phyloP scores from a whole-genome alignment of 2,329 filamentous ascomycete species.

The Huntiella savannae region DNA sequence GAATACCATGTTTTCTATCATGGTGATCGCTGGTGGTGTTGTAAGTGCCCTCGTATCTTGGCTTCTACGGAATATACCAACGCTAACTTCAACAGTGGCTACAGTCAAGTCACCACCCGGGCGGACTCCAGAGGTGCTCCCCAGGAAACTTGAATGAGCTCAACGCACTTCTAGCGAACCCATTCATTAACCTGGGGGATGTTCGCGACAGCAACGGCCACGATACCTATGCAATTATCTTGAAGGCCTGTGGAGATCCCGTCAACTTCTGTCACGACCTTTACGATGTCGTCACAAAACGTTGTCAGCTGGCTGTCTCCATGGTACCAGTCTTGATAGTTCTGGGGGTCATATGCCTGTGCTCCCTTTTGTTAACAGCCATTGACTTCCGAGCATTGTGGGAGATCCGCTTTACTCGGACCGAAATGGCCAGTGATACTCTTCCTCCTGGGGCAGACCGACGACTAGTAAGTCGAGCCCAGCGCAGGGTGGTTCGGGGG shows the following conservation, averaged over 20 bases:
- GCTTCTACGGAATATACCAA: neutral
- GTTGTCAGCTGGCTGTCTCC: neutral
- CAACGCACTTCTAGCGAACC: neutral
- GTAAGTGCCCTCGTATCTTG: neutral
- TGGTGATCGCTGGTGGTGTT: neutral
- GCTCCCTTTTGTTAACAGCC: neutral
- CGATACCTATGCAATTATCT: neutral
- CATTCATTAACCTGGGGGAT: neutral
- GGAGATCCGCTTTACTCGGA: neutral
- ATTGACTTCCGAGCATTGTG: constrained; percentile 1
- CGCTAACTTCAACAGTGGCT: too few species aligned
- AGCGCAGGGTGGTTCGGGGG: neutral
- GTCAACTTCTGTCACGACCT: neutral
- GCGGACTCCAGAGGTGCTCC: too few species aligned
- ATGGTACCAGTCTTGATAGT: neutral
- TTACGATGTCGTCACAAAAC: neutral
- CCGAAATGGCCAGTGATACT: neutral
- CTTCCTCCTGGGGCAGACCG: neutral
- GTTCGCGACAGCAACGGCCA: neutral
- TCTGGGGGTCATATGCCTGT: neutral
- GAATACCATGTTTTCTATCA: neutral
- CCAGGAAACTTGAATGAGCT: neutral
- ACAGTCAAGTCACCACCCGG: too few species aligned
- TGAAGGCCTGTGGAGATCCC: neutral
- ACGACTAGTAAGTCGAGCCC: neutral